Evolutionary conservation across 2,329 filamentous ascomycete species (phyloP), one percentile per base, ranked within the genome.

Genomic region (Aschersonia sp.): DNA sequence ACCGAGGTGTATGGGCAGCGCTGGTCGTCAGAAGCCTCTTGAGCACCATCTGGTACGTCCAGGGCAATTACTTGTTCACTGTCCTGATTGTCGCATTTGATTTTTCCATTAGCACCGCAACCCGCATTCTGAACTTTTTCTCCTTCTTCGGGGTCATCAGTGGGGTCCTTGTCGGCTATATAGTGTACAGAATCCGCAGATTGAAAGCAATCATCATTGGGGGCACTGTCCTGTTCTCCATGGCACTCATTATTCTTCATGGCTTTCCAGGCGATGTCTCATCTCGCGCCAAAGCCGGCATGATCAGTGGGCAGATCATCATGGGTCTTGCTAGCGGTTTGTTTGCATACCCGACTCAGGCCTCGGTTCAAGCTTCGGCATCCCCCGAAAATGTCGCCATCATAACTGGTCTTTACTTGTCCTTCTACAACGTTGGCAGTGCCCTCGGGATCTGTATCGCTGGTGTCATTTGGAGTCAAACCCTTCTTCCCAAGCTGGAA

Each of bases 1-100:
- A 81, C 50, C 71, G 78, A n/a, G 72, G 70, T 0, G 74, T 81
- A 1, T 81, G 76, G 76, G 74, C 71, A 2, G 72, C 77, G 0
- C 59, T 81, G 8, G 75, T 72, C 0, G 74, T 82, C 42, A 69
- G 67, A 3, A 61, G 63, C 48, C 55, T 72, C 47, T 62, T 75
- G 43, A 74, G 70, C 55, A 68, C 72, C 49, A 64, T 69, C 3
- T 81, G 74, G 75, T 71, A 69, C 45, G 65, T 76, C 22, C 77
- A 81, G 55, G 74, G 71, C 37, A 74, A 79, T 54, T 81, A 74
- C 53, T 62, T 81, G 0, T 81, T 72, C 56, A 78, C 76, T 0
- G 70, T 81, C 0, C 70, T 81, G 2, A 58, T 73, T 6, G 74
- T 81, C 8, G 69, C 69, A 2, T 81, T 79, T 52, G 69, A 76